Conservation (phyloP, 2,329 filamentous ascomycete genomes). For the Monosporascus sp. region DNA sequence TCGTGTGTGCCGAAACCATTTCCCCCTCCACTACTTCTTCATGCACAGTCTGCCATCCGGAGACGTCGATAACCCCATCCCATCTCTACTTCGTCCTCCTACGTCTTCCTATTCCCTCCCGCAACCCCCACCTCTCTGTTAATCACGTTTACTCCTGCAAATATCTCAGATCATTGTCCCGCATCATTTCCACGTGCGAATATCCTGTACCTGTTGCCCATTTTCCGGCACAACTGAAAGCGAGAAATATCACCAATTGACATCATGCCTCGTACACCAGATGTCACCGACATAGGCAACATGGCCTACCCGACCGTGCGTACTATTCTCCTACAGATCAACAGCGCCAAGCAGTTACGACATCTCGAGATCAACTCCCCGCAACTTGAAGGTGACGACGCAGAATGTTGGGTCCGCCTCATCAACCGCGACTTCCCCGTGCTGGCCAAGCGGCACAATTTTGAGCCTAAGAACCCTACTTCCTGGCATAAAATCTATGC, state of each 20-base stretch:
- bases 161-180: too few species aligned
- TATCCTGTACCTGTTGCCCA: too few species aligned
- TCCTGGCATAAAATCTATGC: conserved; percentile 78
- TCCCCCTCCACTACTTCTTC: background rate
- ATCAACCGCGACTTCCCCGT: conserved; percentile 73
- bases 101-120: background rate
- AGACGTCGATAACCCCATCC: background rate
- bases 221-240: background rate
- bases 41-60: background rate
- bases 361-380: conserved; percentile 70
- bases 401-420: conserved; percentile 72
- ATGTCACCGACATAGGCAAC: conserved; percentile 66
- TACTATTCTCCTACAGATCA: conserved; percentile 66
- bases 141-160: too few species aligned
- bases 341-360: conserved; percentile 69
- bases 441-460: conserved; percentile 56
- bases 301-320: conserved; percentile 63
- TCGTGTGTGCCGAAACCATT: background rate
- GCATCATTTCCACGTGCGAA: background rate
- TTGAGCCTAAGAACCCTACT: conserved; percentile 59
- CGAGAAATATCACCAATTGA: background rate
- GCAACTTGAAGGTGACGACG: conserved; percentile 65
- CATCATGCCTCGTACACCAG: conserved; percentile 24
- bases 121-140: background rate
- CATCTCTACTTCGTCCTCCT: background rate